A percentile compares a stretch with the other conserved stretches of the same genome.
These are phyloP conservation scores for Toxoplasma gondii DNA, from an alignment of 169 alveolate genomes.

Conservation along the genomic window DNA sequence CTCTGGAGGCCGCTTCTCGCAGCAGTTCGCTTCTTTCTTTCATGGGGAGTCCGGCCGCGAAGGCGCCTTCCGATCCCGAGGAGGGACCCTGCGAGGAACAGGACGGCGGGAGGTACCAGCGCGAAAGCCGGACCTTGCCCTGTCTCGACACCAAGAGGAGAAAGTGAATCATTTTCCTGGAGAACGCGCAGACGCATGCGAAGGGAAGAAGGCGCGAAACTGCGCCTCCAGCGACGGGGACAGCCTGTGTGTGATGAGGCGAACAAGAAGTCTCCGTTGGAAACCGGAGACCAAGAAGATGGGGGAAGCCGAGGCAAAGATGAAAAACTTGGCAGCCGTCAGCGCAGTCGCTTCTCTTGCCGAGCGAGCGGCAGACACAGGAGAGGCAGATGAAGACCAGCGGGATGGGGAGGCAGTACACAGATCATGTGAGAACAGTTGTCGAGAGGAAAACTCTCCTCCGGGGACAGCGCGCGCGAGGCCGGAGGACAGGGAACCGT, in stretches of 20 bases:
- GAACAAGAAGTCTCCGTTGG: too few relatives aligned
- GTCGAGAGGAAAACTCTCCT: too few relatives aligned
- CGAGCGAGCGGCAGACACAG: too few relatives aligned
- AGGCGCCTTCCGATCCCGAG: neutral
- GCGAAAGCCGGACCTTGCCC: conserved; percentile 96
- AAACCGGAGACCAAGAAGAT: neutral
- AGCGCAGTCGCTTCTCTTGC: neutral
- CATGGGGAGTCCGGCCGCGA: neutral
- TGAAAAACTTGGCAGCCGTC: neutral
- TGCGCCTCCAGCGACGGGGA: neutral
- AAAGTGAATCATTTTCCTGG: conserved; percentile 91
- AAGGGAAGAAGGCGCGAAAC: neutral
- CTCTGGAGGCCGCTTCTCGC: conserved; percentile 90
- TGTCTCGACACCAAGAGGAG: conserved; percentile 95
- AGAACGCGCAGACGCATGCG: neutral
- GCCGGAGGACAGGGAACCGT: too few relatives aligned
- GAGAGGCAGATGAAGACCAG: too few relatives aligned
- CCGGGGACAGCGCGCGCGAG: too few relatives aligned
- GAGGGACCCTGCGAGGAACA: neutral
- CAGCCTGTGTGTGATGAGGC: too few relatives aligned
- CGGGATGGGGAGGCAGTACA: too few relatives aligned
- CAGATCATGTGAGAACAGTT: too few relatives aligned
- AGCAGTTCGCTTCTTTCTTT: conserved; percentile 83
- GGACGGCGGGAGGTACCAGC: conserved; percentile 72
- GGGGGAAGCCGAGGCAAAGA: neutral